Conservation (phyloP, 768 basidiomycete genomes). For the Lyophyllum atratum region DNA sequence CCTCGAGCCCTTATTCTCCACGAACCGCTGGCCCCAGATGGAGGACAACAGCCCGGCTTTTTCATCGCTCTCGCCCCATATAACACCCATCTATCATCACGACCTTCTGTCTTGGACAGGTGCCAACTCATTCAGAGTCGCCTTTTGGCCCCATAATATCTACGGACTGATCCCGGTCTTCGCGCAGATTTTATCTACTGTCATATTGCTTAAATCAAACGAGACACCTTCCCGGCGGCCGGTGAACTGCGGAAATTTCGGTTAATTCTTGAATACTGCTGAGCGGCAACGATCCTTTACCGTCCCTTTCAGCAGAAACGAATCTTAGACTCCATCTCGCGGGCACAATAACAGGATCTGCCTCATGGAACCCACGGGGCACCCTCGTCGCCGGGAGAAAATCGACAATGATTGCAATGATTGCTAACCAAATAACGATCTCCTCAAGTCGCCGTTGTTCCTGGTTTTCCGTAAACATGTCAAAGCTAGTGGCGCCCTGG, state of each 20-base stretch:
- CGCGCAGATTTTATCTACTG: not conserved
- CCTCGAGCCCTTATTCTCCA: not conserved
- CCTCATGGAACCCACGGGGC: not conserved
- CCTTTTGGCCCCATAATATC: not conserved
- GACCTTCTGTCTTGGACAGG: conserved; percentile 2
- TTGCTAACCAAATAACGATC: not conserved
- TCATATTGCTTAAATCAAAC: not conserved
- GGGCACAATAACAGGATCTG: not conserved
- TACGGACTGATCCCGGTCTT: not conserved
- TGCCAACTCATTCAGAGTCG: not conserved
- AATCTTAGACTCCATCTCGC: not conserved
- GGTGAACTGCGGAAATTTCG: not conserved
- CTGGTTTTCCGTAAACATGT: not conserved
- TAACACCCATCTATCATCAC: not conserved
- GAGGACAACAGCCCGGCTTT: not conserved
- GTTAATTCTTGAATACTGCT: not conserved
- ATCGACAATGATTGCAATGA: not conserved
- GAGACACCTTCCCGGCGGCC: not conserved
- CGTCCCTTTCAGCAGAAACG: not conserved
- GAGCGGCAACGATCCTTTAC: not conserved
- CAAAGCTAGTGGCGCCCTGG: not conserved
- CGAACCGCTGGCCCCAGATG: not conserved
- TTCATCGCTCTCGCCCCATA: not conserved
- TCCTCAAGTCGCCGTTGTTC: not conserved
- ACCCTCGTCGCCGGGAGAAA: not conserved